These are phyloP conservation scores for Caulochytrium protostelioides DNA, from an alignment of 371 early-diverging fungal species.

Conservation along the genomic window DNA sequence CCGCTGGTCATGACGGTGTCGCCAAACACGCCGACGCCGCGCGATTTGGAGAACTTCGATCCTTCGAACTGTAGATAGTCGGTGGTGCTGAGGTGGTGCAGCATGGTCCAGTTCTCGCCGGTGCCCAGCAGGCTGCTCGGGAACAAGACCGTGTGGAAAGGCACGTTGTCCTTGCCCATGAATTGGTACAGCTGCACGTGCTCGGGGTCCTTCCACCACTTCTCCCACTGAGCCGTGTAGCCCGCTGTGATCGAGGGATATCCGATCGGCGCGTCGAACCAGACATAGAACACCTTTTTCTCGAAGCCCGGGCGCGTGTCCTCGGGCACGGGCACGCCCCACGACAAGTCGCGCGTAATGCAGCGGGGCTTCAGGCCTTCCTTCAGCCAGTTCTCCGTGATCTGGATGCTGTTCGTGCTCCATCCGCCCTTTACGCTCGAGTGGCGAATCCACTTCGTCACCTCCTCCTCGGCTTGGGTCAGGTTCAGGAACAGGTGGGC, in stretches of 20 bases:
- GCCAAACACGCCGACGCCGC: slow-evolving; percentile 97
- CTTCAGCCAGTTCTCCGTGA: slow-evolving; percentile 90
- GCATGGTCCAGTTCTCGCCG: slow-evolving; percentile 67
- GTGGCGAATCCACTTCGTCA: slow-evolving; percentile 51
- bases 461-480: slow-evolving; percentile 44
- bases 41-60: slow-evolving; percentile 96
- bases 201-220: slow-evolving; percentile 96
- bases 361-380: slow-evolving; percentile 91
- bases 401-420: slow-evolving; percentile 75
- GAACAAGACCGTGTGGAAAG: slow-evolving; percentile 99
- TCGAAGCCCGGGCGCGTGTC: slow-evolving; percentile 46
- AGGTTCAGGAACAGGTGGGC: slow-evolving; percentile 89
- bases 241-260: slow-evolving; percentile 92
- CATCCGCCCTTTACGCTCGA: slow-evolving; percentile 50
- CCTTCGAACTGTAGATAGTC: slow-evolving; percentile 98
- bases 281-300: slow-evolving; percentile 98
- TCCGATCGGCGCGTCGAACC: slow-evolving; percentile 98
- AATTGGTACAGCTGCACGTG: slow-evolving; percentile 84
- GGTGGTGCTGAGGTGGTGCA: slow-evolving; percentile 85
- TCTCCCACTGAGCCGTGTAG: slow-evolving; percentile 78
- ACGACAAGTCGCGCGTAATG: slow-evolving; percentile 98
- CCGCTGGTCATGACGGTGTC: slow-evolving; percentile 83
- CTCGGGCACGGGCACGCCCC: slow-evolving; percentile 98
- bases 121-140: slow-evolving; percentile 81
- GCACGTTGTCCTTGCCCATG: slow-evolving; percentile 99